A percentile compares a stretch with the other conserved stretches of the same genome.
Conservation (phyloP, 495 filamentous ascomycete species). For the Entonaema liquescens region DNA sequence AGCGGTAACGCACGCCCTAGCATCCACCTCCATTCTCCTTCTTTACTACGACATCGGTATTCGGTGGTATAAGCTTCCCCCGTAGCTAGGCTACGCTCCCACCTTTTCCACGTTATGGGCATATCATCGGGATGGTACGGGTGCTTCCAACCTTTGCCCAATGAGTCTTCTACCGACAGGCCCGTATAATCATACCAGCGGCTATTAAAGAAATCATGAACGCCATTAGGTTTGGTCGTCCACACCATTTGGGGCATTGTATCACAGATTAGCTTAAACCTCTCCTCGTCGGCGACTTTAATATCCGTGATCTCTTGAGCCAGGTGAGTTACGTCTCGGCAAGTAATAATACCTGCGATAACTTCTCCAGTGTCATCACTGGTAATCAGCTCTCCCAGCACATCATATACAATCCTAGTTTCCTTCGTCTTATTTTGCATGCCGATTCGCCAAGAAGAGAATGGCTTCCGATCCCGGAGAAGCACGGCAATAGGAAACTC, state of each 20-base stretch:
- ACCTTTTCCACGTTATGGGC: conserved; percentile 55
- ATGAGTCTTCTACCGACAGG: conserved; percentile 60
- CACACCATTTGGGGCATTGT: conserved; percentile 75
- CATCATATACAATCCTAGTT: conserved; percentile 61
- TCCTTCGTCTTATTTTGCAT: conserved; percentile 60
- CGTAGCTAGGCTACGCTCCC: conserved; percentile 66
- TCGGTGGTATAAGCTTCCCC: conserved; percentile 72
- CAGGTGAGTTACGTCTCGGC: conserved; percentile 70
- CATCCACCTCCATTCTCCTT: conserved; percentile 78
- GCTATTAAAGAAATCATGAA: conserved; percentile 71
- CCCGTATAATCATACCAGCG: conserved; percentile 79
- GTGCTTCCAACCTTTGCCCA: conserved; percentile 52
- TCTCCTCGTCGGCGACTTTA: conserved; percentile 67
- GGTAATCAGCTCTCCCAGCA: conserved; percentile 65
- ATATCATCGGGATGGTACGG: conserved; percentile 68
- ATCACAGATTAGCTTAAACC: conserved; percentile 75
- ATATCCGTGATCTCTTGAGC: conserved; percentile 67
- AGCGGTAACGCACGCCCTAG: conserved; percentile 70
- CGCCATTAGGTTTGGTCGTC: conserved; percentile 68
- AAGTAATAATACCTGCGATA: conserved; percentile 69
- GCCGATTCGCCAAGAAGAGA: conserved; percentile 65
- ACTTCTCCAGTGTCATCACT: conserved; percentile 71
- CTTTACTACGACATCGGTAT: conserved; percentile 68
- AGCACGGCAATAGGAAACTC: conserved; percentile 71
- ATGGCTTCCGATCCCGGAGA: conserved; percentile 61